Evolutionary conservation across 2,329 filamentous ascomycete species (phyloP), one percentile per base, ranked within the genome.

Genomic region (Coniochaeta sp.): DNA sequence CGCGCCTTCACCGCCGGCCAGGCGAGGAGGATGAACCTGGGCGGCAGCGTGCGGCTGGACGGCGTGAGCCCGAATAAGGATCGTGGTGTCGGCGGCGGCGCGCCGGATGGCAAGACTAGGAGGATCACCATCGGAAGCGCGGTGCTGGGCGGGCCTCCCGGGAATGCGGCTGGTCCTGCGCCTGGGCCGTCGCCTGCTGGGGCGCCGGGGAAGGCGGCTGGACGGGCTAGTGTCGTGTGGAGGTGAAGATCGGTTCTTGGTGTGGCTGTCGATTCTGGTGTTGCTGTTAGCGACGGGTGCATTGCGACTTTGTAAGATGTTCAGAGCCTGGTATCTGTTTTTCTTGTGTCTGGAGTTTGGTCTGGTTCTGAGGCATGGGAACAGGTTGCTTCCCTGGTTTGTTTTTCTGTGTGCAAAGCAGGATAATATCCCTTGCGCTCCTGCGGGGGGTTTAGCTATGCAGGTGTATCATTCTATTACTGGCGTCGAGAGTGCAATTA

Each of bases 21-120:
- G 67, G 83, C 82, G 24, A 72, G 83, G 58, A 76, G 83, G 54
- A 85, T 86, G 82, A 81, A 83, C 64, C 70, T 85, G 61, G 76
- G 78, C 38, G 76, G 75, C 16, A 77, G 73, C 62, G 65, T 77
- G 62, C 69, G 70, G 34, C 31, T 61, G 33, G 69, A 70, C 8
- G 62, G 66, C 52, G 60, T 69, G 63, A 60, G 68, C 61, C 28
- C 64, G 36, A 67, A 64, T 64, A 66, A 60, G 60, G 63, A 59
- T 33, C 28, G n/a, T n/a, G n/a, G n/a, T n/a, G n/a, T n/a, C n/a
- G n/a, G 58, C 24, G 44, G 43, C 43, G 43, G 19, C n/a, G 31
- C 26, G 14, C 5, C 40, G 50, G 64, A 67, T 62, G 64, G 68
- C 54, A 67, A 67, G 60, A 66, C 68, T 67, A 75, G 77, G 54